Conservation (phyloP, 139 green algal genomes). For the Volvox africanus region DNA sequence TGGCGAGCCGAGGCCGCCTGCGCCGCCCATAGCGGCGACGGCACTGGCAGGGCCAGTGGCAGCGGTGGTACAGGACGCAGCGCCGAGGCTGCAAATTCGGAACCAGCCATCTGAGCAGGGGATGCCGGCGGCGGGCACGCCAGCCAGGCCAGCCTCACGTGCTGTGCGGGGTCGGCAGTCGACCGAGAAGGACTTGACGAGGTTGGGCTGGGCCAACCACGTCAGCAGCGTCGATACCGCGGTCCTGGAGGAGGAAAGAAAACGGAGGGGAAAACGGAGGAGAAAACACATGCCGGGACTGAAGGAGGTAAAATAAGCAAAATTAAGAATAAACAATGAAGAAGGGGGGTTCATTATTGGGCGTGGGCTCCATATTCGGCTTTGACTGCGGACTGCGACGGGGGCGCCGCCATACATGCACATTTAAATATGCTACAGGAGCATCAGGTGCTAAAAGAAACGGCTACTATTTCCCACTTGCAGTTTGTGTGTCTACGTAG, state of each 20-base stretch:
- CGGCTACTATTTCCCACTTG: too few relatives aligned
- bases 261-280: background rate
- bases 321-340: too few relatives aligned
- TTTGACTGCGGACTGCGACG: too few relatives aligned
- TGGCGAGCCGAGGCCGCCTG: background rate
- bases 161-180: slow-evolving; percentile 49
- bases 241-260: slow-evolving; percentile 19
- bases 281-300: background rate
- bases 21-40: background rate
- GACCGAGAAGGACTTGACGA: slow-evolving; percentile 44
- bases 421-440: too few relatives aligned
- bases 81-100: slow-evolving; percentile 35
- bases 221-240: slow-evolving; percentile 53
- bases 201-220: slow-evolving; percentile 47
- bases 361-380: too few relatives aligned
- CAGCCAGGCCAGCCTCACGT: background rate
- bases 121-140: slow-evolving; percentile 1
- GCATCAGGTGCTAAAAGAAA: too few relatives aligned
- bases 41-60: background rate
- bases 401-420: too few relatives aligned
- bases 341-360: too few relatives aligned
- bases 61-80: background rate
- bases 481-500: too few relatives aligned
- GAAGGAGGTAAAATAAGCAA: background rate
- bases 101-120: slow-evolving; percentile 60